Evolutionary conservation across 768 basidiomycete genomes (phyloP).

Genomic region (Suillus alpinus): DNA sequence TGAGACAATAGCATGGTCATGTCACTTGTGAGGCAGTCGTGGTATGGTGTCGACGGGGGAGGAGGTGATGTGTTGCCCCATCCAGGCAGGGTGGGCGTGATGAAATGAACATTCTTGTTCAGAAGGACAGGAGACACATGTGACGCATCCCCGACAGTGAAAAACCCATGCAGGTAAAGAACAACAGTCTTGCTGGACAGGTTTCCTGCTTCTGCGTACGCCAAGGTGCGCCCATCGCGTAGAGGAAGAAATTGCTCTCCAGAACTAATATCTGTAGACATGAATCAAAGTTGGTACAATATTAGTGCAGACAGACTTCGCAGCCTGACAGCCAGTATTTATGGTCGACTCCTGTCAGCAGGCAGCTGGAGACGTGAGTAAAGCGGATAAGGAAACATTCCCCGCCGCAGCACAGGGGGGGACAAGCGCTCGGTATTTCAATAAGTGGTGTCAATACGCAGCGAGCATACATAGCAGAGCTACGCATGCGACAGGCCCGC

Average conservation of each 20-base stretch:
- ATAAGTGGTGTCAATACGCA: not conserved
- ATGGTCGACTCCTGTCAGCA: not conserved
- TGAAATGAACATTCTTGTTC: slow-evolving; percentile 41
- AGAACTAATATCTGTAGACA: not conserved
- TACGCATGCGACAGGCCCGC: not conserved
- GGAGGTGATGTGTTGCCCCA: slow-evolving; percentile 55
- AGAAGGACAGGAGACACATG: slow-evolving; percentile 32
- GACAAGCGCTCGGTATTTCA: not conserved
- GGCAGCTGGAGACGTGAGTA: not conserved
- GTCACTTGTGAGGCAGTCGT: slow-evolving; percentile 41
- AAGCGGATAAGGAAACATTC: not conserved
- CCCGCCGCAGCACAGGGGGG: not conserved
- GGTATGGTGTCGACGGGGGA: slow-evolving; percentile 32
- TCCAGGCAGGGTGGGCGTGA: slow-evolving; percentile 55
- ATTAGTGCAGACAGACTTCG: no score
- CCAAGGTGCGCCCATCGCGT: slow-evolving; percentile 44
- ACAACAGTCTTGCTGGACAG: slow-evolving; percentile 45
- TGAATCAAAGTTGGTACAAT: not conserved
- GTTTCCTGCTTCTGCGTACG: slow-evolving; percentile 53
- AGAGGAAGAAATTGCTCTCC: slow-evolving; percentile 20
- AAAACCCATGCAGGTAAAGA: slow-evolving; percentile 56
- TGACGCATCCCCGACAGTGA: slow-evolving; percentile 46
- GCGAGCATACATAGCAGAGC: not conserved
- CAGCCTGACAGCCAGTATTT: not conserved
- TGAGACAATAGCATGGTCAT: slow-evolving; percentile 46